Evolutionary conservation across 2,329 filamentous ascomycete species (phyloP).

Genomic region (Penicillium sp.): DNA sequence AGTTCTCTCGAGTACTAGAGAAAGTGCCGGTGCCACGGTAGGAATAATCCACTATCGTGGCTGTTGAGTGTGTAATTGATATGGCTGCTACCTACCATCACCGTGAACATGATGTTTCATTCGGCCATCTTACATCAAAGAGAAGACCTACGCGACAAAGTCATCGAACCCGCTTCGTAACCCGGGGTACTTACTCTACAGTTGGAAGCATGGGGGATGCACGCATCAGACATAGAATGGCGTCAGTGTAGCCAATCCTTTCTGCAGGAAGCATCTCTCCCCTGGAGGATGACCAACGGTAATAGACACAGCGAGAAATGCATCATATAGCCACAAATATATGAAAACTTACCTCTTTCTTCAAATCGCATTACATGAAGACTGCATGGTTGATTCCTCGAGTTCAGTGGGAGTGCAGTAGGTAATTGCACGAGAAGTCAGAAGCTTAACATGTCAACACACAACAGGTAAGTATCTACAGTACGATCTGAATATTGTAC

Average conservation of each 20-base stretch:
- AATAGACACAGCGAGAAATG: background rate
- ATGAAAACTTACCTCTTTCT: constrained; percentile 18
- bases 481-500: background rate
- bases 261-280: constrained; percentile 17
- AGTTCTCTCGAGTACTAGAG: constrained; percentile 30
- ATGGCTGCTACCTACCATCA: constrained; percentile 15
- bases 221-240: constrained; percentile 25
- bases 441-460: background rate
- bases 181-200: constrained; percentile 25
- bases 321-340: background rate
- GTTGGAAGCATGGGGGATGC: constrained; percentile 21
- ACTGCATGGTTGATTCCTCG: background rate
- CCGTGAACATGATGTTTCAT: background rate
- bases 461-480: background rate
- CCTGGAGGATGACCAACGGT: constrained; percentile 14
- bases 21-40: constrained; percentile 38
- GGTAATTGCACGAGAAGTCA: background rate
- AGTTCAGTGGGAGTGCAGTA: background rate
- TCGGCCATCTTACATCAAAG: no score
- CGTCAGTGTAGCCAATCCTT: constrained; percentile 27
- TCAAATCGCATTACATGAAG: background rate
- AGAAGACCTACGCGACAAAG: constrained; percentile 30
- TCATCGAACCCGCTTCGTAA: constrained; percentile 30
- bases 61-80: constrained; percentile 30
- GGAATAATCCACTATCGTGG: constrained; percentile 27